These are phyloP conservation scores for Gossypium thurberi DNA, from an alignment of 345 rosid genomes.

Conservation along the genomic window DNA sequence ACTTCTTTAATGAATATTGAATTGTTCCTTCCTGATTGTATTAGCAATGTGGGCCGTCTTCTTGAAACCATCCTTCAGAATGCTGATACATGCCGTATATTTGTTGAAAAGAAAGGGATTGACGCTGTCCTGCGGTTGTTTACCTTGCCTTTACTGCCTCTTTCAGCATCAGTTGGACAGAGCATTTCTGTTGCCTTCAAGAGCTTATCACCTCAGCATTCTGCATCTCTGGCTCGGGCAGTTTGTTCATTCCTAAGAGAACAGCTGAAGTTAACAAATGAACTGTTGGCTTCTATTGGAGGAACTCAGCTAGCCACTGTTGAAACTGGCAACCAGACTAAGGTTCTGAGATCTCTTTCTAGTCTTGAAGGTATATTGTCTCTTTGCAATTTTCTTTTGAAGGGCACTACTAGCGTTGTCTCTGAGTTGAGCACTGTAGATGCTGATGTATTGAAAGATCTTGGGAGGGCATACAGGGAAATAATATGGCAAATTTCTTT, in stretches of 20 bases:
- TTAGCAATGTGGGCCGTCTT: conserved; percentile 73
- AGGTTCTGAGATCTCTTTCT: conserved; percentile 62
- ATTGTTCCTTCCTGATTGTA: conserved; percentile 75
- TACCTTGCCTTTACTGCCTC: conserved; percentile 75
- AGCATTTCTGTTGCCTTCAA: conserved; percentile 79
- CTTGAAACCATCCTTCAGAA: conserved; percentile 94
- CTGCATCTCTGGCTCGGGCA: conserved; percentile 68
- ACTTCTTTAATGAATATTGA: conserved; percentile 43
- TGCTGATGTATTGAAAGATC: conserved; percentile 83
- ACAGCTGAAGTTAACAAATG: conserved; percentile 57
- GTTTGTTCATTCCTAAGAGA: conserved; percentile 79
- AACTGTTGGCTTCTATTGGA: conserved; percentile 43
- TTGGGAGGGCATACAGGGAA: conserved; percentile 70
- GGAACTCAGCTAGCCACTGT: conserved; percentile 58
- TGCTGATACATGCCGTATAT: conserved; percentile 83
- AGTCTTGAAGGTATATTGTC: conserved; percentile 72
- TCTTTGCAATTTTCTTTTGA: conserved; percentile 77
- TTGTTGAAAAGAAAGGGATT: conserved; percentile 92
- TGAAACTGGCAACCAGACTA: conserved; percentile 44
- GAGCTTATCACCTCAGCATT: conserved; percentile 89
- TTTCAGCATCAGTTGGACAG: conserved; percentile 74
- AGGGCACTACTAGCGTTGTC: conserved; percentile 62
- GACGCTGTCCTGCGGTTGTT: conserved; percentile 75
- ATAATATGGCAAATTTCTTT: conserved; percentile 81
- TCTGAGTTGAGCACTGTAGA: conserved; percentile 81